Conservation (phyloP, 164 flowering plant species). For the Sextonia rubra region DNA sequence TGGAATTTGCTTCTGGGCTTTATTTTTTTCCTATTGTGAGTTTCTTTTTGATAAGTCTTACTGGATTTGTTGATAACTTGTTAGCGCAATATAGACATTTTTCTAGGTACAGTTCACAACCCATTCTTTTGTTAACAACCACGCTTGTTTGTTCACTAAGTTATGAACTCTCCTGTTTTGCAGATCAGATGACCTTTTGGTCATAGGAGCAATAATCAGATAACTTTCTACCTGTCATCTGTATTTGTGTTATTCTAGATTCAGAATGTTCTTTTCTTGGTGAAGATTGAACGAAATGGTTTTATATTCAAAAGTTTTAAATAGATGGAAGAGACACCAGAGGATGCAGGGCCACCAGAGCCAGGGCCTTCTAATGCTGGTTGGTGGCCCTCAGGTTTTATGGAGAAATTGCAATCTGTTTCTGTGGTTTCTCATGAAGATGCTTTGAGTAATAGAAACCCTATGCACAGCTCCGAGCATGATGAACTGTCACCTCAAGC, state of each 20-base stretch:
- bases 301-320: constrained; percentile 34
- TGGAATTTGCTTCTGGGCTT: neutral
- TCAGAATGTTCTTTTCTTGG: constrained; percentile 35
- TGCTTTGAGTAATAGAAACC: constrained; percentile 28
- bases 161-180: neutral
- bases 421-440: constrained; percentile 63
- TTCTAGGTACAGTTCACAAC: neutral
- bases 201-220: constrained; percentile 5
- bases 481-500: constrained; percentile 46
- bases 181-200: constrained; percentile 20
- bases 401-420: constrained; percentile 68
- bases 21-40: neutral
- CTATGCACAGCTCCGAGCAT: constrained; percentile 32
- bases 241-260: constrained; percentile 9
- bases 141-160: neutral
- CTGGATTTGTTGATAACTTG: too few relatives aligned
- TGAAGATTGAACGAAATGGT: constrained; percentile 56
- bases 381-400: constrained; percentile 83
- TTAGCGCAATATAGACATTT: neutral
- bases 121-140: too few relatives aligned
- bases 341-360: constrained; percentile 60
- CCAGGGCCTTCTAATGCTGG: constrained; percentile 55
- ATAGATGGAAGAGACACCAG: constrained; percentile 77
- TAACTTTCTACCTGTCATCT: constrained; percentile 9
- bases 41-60: too few relatives aligned